Evolutionary conservation across 306 rosid species (phyloP), one percentile per base, ranked within the genome.

Genomic region (Abrus precatorius): DNA sequence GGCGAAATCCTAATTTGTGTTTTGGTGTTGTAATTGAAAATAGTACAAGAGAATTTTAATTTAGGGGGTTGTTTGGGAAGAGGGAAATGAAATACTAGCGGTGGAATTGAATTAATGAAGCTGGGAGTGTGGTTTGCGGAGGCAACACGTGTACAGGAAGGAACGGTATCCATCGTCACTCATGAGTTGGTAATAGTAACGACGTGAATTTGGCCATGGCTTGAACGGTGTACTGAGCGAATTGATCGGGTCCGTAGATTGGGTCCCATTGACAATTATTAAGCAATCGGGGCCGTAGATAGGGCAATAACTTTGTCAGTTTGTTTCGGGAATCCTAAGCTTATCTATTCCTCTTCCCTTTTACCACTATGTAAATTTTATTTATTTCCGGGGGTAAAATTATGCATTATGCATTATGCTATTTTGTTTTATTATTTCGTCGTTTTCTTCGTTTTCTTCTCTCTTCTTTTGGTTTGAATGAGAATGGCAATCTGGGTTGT

Each of bases 261-360:
- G 87, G 83, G 84, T 12, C 83, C 77, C 50, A 47, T 50, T 29
- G 3, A 34, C 72, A 73, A 85, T 77, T 74, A 75, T 75, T 34
- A 60, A 61, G 81, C 68, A 49, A 74, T 82, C 86, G 33, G 52
- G 30, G 41, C 79, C 85, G 82, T 76, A 40, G 45, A 47, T 20
- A 36, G 3, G 13, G 6, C 13, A 32, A 38, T 69, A 7, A n/a
- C 34, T 66, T 49, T 52, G 12, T 79, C 45, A 27, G 13, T 9
- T 59, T 50, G 32, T 4, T 54, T 71, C 66, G 66, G 49, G 70
- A 14, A 79, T 44, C 70, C 69, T 20, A 71, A 61, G 62, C 86
- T 83, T 73, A 78, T 64, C 82, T 32, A 10, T 61, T 45, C 33
- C 13, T 71, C 28, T 38, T 20, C 60, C 3, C n/a, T 68, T 68